These are phyloP conservation scores for Boletus reticuloceps DNA, from an alignment of 768 basidiomycete species.

Conservation along the genomic window DNA sequence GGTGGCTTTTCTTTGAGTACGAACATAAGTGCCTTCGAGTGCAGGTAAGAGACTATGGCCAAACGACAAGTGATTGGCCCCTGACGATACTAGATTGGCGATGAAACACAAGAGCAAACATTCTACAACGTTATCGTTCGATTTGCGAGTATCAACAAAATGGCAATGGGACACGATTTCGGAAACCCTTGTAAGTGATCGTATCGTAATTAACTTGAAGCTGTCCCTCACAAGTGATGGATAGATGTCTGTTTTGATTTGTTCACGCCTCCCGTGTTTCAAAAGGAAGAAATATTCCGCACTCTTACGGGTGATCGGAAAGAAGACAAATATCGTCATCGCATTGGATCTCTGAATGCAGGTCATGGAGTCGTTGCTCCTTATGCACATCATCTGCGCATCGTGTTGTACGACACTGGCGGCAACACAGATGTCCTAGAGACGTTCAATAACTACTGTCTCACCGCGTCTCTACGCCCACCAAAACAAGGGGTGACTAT, in stretches of 20 bases:
- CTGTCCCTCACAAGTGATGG: slow-evolving; percentile 8
- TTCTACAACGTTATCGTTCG: slow-evolving; percentile 52
- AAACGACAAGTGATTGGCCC: background rate
- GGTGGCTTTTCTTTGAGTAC: slow-evolving; percentile 61
- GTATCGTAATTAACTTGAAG: background rate
- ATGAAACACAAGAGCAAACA: slow-evolving; percentile 47
- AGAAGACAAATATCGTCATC: slow-evolving; percentile 44
- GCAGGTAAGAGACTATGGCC: slow-evolving; percentile 38
- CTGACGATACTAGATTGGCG: slow-evolving; percentile 49
- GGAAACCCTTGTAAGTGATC: slow-evolving; percentile 60
- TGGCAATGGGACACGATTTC: slow-evolving; percentile 59
- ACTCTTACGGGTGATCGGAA: slow-evolving; percentile 35
- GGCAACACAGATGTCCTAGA: slow-evolving; percentile 40
- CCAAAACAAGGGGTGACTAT: slow-evolving; percentile 38
- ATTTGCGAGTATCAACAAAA: slow-evolving; percentile 56
- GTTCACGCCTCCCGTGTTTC: slow-evolving; percentile 61
- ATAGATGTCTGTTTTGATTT: slow-evolving; percentile 70
- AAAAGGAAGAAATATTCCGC: slow-evolving; percentile 57
- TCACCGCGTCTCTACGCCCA: slow-evolving; percentile 43
- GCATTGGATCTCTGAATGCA: slow-evolving; percentile 57
- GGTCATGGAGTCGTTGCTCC: slow-evolving; percentile 60
- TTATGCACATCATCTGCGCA: slow-evolving; percentile 68
- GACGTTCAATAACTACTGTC: slow-evolving; percentile 54
- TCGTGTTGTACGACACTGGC: slow-evolving; percentile 52
- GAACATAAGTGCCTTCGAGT: slow-evolving; percentile 66